Evolutionary conservation across 2,329 filamentous ascomycete species (phyloP), one percentile per base, ranked within the genome.

Genomic region (Cadophora luteo-olivacea): DNA sequence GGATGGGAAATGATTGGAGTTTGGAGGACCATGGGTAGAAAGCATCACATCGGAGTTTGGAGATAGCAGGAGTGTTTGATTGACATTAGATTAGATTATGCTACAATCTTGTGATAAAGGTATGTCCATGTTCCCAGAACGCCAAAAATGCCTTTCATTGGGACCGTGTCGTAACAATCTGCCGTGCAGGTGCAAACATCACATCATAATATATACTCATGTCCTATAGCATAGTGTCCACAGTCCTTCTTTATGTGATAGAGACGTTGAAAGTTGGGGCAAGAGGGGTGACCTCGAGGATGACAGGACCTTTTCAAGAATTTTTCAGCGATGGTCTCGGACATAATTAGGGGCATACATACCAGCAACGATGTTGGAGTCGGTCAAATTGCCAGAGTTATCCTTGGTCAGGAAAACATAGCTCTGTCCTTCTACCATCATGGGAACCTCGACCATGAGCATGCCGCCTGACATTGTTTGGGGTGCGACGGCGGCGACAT

Each of bases 321-420:
- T 29, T 24, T 29, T 24, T 67, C n/a, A 67, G 61, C 24, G 49
- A 41, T 36, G 11, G 19, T 6, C 36, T 4, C 12, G 16, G 22
- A 1, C 33, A 2, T 4, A 7, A 55, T 8, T n/a, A 45, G 4
- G 19, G 29, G 24, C 11, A 9, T 7, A 64, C 66, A 52, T 48
- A 61, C 67, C 68, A 64, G 80, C 80, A 63, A 79, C 72, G 67
- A 81, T 77, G 33, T 73, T 79, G 41, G 79, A 75, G 69, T 82
- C 81, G 2, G 73, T 78, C 52, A 81, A 72, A 24, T 72, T 75
- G 14, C 75, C 75, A 29, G 76, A 77, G 55, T 79, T 78, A 68
- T 80, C 77, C 14, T 72, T 77, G 9, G 81, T 82, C 57, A 82
- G 72, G 61, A 82, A 80, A 29, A 80, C 77, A 67, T 82, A 82